A percentile compares a stretch with the other conserved stretches of the same genome.
phyloP scores from a whole-genome alignment of 352 stramenopile species.

The Pythium dissotocum region DNA sequence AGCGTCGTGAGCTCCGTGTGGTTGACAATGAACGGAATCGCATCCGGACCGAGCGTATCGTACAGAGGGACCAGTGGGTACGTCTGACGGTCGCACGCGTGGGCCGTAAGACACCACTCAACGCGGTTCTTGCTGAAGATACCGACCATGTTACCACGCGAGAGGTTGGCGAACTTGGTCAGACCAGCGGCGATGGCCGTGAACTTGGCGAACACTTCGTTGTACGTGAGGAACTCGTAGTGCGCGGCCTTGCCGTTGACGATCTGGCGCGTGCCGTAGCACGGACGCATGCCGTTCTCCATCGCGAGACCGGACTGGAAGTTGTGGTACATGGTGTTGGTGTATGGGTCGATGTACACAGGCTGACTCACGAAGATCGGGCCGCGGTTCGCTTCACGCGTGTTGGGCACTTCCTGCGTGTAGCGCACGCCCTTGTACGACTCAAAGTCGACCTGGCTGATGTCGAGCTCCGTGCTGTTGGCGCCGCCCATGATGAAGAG shows the following conservation, averaged over 20 bases:
- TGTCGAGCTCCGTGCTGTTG: conserved; percentile 35
- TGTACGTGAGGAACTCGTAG: conserved; percentile 65
- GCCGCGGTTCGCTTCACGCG: conserved; percentile 38
- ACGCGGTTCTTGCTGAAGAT: conserved; percentile 74
- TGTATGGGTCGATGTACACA: conserved; percentile 33
- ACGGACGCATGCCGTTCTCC: conserved; percentile 32
- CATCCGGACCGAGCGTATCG: conserved; percentile 49
- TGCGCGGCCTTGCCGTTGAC: conserved; percentile 37
- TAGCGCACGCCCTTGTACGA: conserved; percentile 49
- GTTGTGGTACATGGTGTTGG: conserved; percentile 50
- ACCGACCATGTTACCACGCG: conserved; percentile 53
- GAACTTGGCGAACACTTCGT: conserved; percentile 39
- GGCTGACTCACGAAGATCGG: conserved; percentile 39
- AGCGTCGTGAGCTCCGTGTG: conserved; percentile 66
- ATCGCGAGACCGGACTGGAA: conserved; percentile 36
- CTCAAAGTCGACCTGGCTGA: conserved; percentile 63
- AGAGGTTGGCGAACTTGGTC: conserved; percentile 27
- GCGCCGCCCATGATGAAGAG: conserved; percentile 38
- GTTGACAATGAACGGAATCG: conserved; percentile 71
- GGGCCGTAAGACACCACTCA: conserved; percentile 60
- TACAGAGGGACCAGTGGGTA: conserved; percentile 39
- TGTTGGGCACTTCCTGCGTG: conserved; percentile 40
- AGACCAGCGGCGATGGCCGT: conserved; percentile 46
- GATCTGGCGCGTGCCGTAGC: conserved; percentile 43
- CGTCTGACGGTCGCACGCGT: conserved; percentile 62